A percentile compares a stretch with the other conserved stretches of the same genome.
These are phyloP conservation scores for Heimioporus sp. DNA, from an alignment of 768 basidiomycete genomes.

Conservation along the genomic window DNA sequence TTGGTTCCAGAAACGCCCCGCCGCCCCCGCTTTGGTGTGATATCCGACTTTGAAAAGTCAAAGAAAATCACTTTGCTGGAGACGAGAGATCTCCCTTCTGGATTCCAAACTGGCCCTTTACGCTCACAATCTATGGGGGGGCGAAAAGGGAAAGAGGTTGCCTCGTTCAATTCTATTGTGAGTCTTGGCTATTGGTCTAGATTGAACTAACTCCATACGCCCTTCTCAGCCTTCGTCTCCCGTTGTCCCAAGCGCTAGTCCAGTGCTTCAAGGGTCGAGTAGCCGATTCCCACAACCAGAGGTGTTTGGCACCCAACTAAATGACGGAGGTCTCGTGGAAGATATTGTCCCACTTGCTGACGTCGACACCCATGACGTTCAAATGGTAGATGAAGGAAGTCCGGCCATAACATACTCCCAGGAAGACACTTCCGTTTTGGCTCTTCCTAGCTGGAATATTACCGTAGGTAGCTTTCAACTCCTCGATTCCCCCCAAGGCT, in stretches of 20 bases:
- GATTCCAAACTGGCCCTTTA: conserved; percentile 22
- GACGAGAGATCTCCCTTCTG: conserved; percentile 22
- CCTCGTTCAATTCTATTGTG: conserved; percentile 2
- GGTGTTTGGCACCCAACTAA: conserved; percentile 13
- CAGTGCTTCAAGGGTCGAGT: conserved; percentile 9
- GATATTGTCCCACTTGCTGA: conserved; percentile 14
- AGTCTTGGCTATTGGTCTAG: not conserved
- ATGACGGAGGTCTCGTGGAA: conserved; percentile 8
- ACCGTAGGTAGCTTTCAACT: conserved; percentile 43
- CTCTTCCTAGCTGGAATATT: conserved; percentile 49
- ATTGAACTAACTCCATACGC: not conserved
- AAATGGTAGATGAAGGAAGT: conserved; percentile 30
- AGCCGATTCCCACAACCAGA: conserved; percentile 19
- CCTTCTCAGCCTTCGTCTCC: conserved; percentile 7
- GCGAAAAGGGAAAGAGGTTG: conserved; percentile 19
- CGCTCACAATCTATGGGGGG: conserved; percentile 15
- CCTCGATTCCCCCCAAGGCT: conserved; percentile 1
- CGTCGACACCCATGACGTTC: conserved; percentile 33
- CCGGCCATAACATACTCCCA: conserved; percentile 20
- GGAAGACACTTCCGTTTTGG: conserved; percentile 32
- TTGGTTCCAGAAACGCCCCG: conserved; percentile 37
- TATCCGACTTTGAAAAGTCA: conserved; percentile 22
- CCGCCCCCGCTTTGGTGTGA: conserved; percentile 33
- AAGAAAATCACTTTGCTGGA: conserved; percentile 13
- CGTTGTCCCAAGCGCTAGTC: conserved; percentile 26